These are phyloP conservation scores for Alternaria panax DNA, from an alignment of 2,329 filamentous ascomycete species.

Conservation along the genomic window DNA sequence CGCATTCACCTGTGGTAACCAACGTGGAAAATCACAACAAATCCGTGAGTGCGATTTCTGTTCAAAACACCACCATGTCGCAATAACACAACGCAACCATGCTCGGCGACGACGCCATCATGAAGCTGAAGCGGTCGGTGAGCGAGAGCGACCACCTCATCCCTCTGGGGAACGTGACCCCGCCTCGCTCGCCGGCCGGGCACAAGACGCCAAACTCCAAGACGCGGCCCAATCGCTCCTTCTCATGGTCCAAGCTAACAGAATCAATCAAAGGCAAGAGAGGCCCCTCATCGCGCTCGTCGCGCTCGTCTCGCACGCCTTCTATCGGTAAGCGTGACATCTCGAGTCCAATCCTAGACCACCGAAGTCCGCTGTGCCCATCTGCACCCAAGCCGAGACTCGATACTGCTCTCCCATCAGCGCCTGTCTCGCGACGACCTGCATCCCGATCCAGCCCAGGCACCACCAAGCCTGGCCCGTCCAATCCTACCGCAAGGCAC, in stretches of 20 bases:
- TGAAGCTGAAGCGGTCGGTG: conserved; percentile 35
- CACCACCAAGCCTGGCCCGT: conserved; percentile 2
- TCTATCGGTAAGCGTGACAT: conserved; percentile 34
- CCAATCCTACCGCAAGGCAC: conserved; percentile 15
- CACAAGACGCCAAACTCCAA: conserved; percentile 3
- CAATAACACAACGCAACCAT: conserved; percentile 21
- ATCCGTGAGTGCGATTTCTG: conserved; percentile 31
- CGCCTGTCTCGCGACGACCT: conserved; percentile 1
- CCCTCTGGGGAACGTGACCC: conserved; percentile 23
- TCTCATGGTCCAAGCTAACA: conserved; percentile 42
- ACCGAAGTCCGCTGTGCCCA: conserved; percentile 25
- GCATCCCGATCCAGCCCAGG: conserved; percentile 22
- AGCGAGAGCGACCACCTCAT: conserved; percentile 32
- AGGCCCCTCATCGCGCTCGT: conserved; percentile 18
- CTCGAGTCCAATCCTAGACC: conserved; percentile 35
- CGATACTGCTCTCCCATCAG: conserved; percentile 5
- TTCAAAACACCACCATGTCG: conserved; percentile 14
- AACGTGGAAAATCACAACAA: conserved; percentile 24
- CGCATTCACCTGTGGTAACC: conserved; percentile 32
- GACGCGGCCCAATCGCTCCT: conserved; percentile 26
- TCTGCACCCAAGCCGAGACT: conserved; percentile 14
- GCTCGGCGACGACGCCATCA: conserved; percentile 26
- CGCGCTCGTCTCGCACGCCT: conserved; percentile 20
- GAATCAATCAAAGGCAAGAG: conserved; percentile 33
- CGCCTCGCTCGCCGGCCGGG: conserved; percentile 18